Evolutionary conservation across 2,329 filamentous ascomycete species (phyloP).

Genomic region (Cytospora schulzeri): DNA sequence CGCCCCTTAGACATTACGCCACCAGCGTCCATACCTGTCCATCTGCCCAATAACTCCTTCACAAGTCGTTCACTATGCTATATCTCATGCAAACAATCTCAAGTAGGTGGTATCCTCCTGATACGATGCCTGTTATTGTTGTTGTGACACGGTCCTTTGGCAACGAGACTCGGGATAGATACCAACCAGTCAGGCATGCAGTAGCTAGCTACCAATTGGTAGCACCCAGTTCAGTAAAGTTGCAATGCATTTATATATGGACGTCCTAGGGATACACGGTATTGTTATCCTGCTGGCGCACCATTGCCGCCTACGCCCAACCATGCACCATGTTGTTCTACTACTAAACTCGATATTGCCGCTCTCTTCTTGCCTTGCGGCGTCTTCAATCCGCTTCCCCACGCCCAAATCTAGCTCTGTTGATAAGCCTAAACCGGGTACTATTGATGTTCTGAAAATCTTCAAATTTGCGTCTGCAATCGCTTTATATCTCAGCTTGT

Average conservation of each 20-base stretch:
- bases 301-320: not conserved
- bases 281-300: not conserved
- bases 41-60: not conserved
- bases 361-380: not conserved
- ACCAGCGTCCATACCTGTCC: not conserved
- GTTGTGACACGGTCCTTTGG: not conserved
- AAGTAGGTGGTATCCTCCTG: not conserved
- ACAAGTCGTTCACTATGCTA: not conserved
- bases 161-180: not conserved
- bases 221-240: not conserved
- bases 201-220: not conserved
- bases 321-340: not conserved
- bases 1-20: not conserved
- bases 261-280: not conserved
- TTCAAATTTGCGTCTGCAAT: not conserved
- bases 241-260: slow-evolving; percentile 1
- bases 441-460: not conserved
- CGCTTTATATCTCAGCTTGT: not conserved
- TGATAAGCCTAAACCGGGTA: not conserved
- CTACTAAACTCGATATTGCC: not conserved
- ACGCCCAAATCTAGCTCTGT: not conserved
- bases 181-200: not conserved
- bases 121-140: not conserved
- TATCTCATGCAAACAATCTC: too few species aligned
- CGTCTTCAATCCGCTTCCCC: not conserved